phyloP scores from a whole-genome alignment of 352 stramenopile genomes.

The Pythium guiyangense region DNA sequence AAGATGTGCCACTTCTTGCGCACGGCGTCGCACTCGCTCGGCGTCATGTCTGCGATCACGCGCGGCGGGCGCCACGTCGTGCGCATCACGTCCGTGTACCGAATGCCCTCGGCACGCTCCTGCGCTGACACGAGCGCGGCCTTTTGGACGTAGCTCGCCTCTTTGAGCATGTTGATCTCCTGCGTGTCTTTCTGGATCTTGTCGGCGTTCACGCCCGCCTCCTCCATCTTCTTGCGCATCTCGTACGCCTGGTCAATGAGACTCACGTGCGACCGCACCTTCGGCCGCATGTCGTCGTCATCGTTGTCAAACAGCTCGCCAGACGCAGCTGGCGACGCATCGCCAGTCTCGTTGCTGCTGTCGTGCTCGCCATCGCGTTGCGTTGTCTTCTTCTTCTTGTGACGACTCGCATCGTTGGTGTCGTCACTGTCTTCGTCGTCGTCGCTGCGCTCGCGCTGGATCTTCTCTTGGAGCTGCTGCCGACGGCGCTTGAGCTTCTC shows the following conservation, averaged over 20 bases:
- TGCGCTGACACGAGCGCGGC: slow-evolving; percentile 92
- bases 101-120: slow-evolving; percentile 90
- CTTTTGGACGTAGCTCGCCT: slow-evolving; percentile 95
- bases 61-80: slow-evolving; percentile 91
- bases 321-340: slow-evolving; percentile 1
- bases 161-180: slow-evolving; percentile 93
- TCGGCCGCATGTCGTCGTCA: slow-evolving; percentile 8
- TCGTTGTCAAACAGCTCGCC: not conserved
- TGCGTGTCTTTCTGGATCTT: slow-evolving; percentile 77
- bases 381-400: slow-evolving; percentile 4
- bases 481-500: slow-evolving; percentile 54
- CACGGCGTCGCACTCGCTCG: slow-evolving; percentile 86
- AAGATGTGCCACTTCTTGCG: slow-evolving; percentile 98
- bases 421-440: slow-evolving; percentile 8
- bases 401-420: slow-evolving; percentile 3
- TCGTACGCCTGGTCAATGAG: slow-evolving; percentile 82
- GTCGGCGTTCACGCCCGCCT: slow-evolving; percentile 73
- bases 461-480: slow-evolving; percentile 43
- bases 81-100: slow-evolving; percentile 88
- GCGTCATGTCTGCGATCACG: slow-evolving; percentile 83
- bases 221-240: slow-evolving; percentile 75
- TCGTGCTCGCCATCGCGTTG: not conserved
- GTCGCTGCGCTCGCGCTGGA: slow-evolving; percentile 37
- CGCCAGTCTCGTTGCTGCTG: slow-evolving; percentile 10
- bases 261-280: slow-evolving; percentile 59